These are phyloP conservation scores for Seminavis robusta DNA, from an alignment of 108 stramenopile genomes.

Conservation along the genomic window DNA sequence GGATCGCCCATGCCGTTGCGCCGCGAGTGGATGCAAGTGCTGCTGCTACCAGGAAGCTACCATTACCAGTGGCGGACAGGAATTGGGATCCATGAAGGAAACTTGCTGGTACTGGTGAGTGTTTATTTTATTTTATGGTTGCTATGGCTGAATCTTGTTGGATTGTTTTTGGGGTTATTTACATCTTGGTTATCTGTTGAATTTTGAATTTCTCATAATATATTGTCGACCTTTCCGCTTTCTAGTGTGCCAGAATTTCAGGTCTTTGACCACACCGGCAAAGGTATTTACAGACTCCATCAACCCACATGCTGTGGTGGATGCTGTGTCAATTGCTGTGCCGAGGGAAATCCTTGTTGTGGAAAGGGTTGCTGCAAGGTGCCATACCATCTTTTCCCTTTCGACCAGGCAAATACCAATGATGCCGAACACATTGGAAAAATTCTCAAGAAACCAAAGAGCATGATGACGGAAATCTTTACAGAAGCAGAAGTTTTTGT, in stretches of 20 bases:
- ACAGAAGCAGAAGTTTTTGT: slow-evolving; percentile 63
- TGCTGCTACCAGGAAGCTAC: slow-evolving; percentile 59
- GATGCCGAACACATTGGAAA: slow-evolving; percentile 47
- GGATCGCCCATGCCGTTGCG: slow-evolving; percentile 48
- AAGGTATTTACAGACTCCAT: slow-evolving; percentile 56
- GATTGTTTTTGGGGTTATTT: neutral
- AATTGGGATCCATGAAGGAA: slow-evolving; percentile 53
- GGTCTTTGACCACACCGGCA: slow-evolving; percentile 35
- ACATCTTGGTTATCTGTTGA: neutral
- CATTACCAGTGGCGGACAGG: slow-evolving; percentile 41
- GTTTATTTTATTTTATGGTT: no score
- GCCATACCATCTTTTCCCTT: slow-evolving; percentile 58
- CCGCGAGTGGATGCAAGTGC: slow-evolving; percentile 49
- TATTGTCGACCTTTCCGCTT: no score
- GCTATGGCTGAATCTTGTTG: no score
- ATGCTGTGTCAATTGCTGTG: slow-evolving; percentile 61
- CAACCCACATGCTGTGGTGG: slow-evolving; percentile 65
- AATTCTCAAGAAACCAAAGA: slow-evolving; percentile 58
- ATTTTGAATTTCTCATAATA: slow-evolving; percentile 1
- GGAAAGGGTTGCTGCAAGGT: slow-evolving; percentile 74
- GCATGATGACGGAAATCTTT: slow-evolving; percentile 42
- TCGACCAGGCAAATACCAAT: slow-evolving; percentile 36
- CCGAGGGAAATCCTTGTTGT: slow-evolving; percentile 65
- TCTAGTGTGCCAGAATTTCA: slow-evolving; percentile 48
- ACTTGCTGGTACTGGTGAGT: slow-evolving; percentile 51